These are phyloP conservation scores for Leccinum pseudoinsigne DNA, from an alignment of 1,284 basidiomycete species.

Conservation along the genomic window DNA sequence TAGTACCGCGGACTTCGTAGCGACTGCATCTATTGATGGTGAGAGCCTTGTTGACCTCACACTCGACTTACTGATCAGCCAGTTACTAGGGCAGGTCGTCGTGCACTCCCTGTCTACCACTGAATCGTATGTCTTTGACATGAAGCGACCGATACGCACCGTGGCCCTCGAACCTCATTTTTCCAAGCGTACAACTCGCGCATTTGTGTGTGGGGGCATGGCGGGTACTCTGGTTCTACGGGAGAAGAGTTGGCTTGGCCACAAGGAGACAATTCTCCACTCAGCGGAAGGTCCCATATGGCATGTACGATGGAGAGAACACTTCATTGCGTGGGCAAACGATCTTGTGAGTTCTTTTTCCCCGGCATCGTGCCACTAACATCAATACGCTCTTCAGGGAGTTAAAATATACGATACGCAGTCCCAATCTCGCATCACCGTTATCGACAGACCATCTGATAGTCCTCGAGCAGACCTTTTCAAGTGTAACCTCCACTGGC, in stretches of 20 bases:
- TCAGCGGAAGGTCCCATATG: slow-evolving; percentile 94
- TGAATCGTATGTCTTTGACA: slow-evolving; percentile 88
- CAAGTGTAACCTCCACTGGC: slow-evolving; percentile 91
- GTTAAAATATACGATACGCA: slow-evolving; percentile 92
- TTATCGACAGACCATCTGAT: slow-evolving; percentile 79
- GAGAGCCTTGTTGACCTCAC: slow-evolving; percentile 27
- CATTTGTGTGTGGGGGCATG: slow-evolving; percentile 93
- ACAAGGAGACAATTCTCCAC: slow-evolving; percentile 88
- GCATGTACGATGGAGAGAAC: slow-evolving; percentile 85
- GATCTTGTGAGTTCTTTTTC: slow-evolving; percentile 62
- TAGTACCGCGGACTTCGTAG: slow-evolving; percentile 85
- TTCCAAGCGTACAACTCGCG: slow-evolving; percentile 76
- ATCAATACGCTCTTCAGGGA: slow-evolving; percentile 50
- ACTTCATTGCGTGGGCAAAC: slow-evolving; percentile 95
- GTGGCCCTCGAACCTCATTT: slow-evolving; percentile 93
- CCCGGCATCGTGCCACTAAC: not conserved
- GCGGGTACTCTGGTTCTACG: slow-evolving; percentile 83
- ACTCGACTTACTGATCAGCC: slow-evolving; percentile 16
- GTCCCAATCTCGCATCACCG: slow-evolving; percentile 82
- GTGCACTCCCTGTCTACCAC: slow-evolving; percentile 83
- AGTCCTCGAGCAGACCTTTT: slow-evolving; percentile 92
- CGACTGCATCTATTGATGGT: slow-evolving; percentile 95
- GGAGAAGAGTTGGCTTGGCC: slow-evolving; percentile 97
- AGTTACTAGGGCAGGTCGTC: slow-evolving; percentile 76
- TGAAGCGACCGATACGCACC: slow-evolving; percentile 91